Conservation (phyloP, 140 eudicot genomes). For the Stevia rebaudiana region DNA sequence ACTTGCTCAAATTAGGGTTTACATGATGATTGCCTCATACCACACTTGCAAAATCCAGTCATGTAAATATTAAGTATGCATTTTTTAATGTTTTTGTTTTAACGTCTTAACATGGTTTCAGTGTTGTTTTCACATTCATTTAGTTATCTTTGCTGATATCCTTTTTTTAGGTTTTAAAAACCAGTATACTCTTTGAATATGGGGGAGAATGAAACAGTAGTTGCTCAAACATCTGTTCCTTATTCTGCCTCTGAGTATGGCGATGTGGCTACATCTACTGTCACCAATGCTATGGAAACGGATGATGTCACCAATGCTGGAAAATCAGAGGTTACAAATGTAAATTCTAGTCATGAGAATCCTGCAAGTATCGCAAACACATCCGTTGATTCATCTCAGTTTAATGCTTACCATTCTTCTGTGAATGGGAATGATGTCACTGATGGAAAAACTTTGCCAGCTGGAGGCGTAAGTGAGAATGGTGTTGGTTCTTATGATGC, state of each 20-base stretch:
- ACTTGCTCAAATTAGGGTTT: conserved; percentile 5
- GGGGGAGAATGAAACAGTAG: conserved; percentile 68
- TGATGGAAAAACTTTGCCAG: conserved; percentile 32
- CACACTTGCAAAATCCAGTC: background rate
- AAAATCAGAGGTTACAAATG: conserved; percentile 19
- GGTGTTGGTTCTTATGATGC: conserved; percentile 52
- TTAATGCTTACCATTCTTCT: conserved; percentile 41
- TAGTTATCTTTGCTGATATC: conserved; percentile 1
- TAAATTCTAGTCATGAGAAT: conserved; percentile 36
- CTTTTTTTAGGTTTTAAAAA: conserved; percentile 21
- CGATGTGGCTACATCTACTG: conserved; percentile 28
- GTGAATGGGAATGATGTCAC: conserved; percentile 41
- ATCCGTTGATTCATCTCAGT: conserved; percentile 39
- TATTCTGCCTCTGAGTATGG: conserved; percentile 33
- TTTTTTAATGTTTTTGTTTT: background rate
- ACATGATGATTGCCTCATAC: conserved; percentile 11
- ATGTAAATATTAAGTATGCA: background rate
- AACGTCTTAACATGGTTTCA: background rate
- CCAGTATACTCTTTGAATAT: conserved; percentile 18
- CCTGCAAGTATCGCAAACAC: conserved; percentile 29
- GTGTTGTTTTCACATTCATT: background rate
- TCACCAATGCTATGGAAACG: conserved; percentile 23
- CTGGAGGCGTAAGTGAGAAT: conserved; percentile 43
- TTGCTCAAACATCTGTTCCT: conserved; percentile 39
- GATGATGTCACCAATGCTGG: conserved; percentile 31